phyloP scores from a whole-genome alignment of 257 asterid species.

The Lithospermum erythrorhizon region DNA sequence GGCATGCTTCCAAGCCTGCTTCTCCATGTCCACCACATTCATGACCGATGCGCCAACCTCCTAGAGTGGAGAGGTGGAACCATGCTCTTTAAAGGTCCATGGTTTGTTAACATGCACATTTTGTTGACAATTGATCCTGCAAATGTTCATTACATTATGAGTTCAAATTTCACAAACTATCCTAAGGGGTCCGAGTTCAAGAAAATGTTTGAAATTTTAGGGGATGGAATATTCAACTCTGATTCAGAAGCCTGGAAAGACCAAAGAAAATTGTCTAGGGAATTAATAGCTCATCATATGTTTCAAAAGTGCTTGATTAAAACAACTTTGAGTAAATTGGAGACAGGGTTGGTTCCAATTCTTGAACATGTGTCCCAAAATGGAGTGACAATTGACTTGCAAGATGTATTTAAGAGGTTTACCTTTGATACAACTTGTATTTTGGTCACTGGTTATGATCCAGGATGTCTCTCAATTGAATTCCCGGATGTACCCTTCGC shows the following conservation, averaged over 20 bases:
- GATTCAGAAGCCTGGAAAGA: slow-evolving; percentile 38
- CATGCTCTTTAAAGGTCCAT: slow-evolving; percentile 35
- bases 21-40: slow-evolving; percentile 22
- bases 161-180: slow-evolving; percentile 32
- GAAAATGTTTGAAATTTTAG: slow-evolving; percentile 47
- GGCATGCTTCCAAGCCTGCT: slow-evolving; percentile 45
- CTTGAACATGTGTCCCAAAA: slow-evolving; percentile 22
- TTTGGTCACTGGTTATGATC: slow-evolving; percentile 47
- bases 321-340: slow-evolving; percentile 30
- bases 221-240: slow-evolving; percentile 54
- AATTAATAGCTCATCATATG: slow-evolving; percentile 25
- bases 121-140: slow-evolving; percentile 39
- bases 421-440: slow-evolving; percentile 50
- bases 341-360: slow-evolving; percentile 37
- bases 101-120: slow-evolving; percentile 43
- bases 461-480: slow-evolving; percentile 36
- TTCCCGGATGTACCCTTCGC: slow-evolving; percentile 47
- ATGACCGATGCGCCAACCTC: slow-evolving; percentile 24
- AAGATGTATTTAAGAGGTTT: slow-evolving; percentile 51
- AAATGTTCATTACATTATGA: slow-evolving; percentile 52
- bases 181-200: slow-evolving; percentile 45
- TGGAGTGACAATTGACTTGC: slow-evolving; percentile 28
- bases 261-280: slow-evolving; percentile 35
- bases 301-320: slow-evolving; percentile 27
- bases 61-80: slow-evolving; percentile 28